A percentile compares a stretch with the other conserved stretches of the same genome.
Conservation (phyloP, 805 yeast species). For the Kluyveromyces starmeri region DNA sequence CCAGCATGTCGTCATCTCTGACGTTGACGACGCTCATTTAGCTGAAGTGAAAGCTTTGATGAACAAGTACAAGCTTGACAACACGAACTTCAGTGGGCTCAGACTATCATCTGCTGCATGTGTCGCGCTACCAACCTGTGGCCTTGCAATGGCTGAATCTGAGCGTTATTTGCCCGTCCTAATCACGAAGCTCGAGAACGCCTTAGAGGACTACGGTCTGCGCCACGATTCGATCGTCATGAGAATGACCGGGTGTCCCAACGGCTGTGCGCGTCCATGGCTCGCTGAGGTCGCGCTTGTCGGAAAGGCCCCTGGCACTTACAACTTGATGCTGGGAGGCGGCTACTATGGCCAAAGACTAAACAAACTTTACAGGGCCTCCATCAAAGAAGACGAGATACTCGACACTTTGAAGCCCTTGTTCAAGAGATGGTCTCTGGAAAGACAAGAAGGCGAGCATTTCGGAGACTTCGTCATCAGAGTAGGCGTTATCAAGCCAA, state of each 20-base stretch:
- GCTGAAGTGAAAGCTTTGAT: constrained; percentile 53
- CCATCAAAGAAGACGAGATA: constrained; percentile 86
- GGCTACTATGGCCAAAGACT: constrained; percentile 90
- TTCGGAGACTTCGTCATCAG: constrained; percentile 91
- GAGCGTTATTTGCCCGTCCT: constrained; percentile 81
- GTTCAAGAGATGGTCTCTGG: constrained; percentile 90
- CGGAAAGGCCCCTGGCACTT: constrained; percentile 91
- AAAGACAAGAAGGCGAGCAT: constrained; percentile 84
- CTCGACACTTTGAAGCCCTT: constrained; percentile 68
- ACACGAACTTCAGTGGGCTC: constrained; percentile 71
- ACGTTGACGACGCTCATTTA: constrained; percentile 61
- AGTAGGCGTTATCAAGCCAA: constrained; percentile 79
- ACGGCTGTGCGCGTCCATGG: constrained; percentile 99
- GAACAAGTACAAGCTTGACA: constrained; percentile 71
- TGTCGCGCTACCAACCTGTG: constrained; percentile 98
- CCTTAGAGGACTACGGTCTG: constrained; percentile 83
- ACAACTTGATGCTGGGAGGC: constrained; percentile 92
- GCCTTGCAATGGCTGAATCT: constrained; percentile 97
- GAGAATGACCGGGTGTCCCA: constrained; percentile 99
- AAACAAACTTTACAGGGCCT: constrained; percentile 80
- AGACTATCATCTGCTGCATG: constrained; percentile 91
- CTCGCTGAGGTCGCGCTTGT: constrained; percentile 91
- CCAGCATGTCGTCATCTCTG: constrained; percentile 79
- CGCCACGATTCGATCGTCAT: constrained; percentile 90
- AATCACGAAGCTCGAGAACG: constrained; percentile 72